Evolutionary conservation across 139 green algal genomes (phyloP).

Genomic region (Micractinium conductrix): DNA sequence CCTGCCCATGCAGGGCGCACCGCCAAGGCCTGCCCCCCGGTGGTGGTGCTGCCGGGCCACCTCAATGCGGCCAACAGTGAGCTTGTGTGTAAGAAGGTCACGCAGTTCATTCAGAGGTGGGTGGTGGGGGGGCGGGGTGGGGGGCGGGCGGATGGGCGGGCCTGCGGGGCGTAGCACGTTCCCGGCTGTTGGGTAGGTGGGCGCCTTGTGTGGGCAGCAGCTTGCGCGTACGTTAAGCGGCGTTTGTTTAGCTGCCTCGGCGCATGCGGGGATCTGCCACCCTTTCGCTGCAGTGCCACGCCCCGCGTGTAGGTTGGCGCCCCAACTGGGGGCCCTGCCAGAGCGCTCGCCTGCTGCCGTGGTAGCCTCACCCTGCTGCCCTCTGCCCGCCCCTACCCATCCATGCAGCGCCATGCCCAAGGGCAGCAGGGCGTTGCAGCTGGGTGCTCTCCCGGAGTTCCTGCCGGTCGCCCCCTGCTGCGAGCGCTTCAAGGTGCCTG

Average conservation of each 20-base stretch:
- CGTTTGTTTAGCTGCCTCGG: too few species aligned
- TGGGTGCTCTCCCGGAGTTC: constrained; percentile 7
- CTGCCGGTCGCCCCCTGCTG: neutral
- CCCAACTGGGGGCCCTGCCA: neutral
- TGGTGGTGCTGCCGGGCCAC: neutral
- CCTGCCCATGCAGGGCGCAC: neutral
- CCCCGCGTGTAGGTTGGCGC: too few species aligned
- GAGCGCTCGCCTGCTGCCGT: neutral
- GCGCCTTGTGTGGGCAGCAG: too few species aligned
- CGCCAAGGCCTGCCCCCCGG: neutral
- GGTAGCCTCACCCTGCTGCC: neutral
- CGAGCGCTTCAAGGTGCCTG: constrained; percentile 10
- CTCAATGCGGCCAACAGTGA: neutral
- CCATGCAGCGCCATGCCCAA: neutral
- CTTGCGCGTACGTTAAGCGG: too few species aligned
- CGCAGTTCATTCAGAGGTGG: neutral
- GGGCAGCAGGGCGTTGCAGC: neutral
- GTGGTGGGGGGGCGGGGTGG: neutral
- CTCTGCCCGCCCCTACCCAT: neutral
- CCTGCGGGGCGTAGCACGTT: neutral
- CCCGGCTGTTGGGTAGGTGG: too few species aligned
- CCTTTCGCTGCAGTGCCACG: too few species aligned
- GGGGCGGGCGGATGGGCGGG: neutral
- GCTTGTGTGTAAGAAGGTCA: neutral
- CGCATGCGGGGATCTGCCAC: too few species aligned